phyloP scores from a whole-genome alignment of 2,329 filamentous ascomycete genomes.

The Aureobasidium lini region DNA sequence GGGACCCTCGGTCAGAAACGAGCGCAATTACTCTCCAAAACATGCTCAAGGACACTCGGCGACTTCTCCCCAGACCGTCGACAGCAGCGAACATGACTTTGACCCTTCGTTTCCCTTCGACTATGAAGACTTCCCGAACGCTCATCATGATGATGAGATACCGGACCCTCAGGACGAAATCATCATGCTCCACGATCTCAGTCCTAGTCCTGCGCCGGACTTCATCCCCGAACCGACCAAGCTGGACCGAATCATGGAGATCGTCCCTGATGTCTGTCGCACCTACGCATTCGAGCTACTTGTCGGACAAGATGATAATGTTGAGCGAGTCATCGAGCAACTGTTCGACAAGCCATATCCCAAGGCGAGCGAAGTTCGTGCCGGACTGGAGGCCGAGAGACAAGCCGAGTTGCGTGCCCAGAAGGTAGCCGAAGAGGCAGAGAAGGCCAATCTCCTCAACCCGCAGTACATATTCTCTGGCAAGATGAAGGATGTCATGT shows the following conservation, averaged over 20 bases:
- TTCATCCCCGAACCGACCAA: neutral
- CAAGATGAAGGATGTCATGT: conserved; percentile 17
- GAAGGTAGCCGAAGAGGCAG: conserved; percentile 19
- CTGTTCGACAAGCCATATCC: conserved; percentile 22
- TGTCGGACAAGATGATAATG: conserved; percentile 14
- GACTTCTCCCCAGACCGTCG: neutral
- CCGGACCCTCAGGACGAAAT: neutral
- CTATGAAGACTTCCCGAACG: neutral
- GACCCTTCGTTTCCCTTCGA: neutral
- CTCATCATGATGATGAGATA: neutral
- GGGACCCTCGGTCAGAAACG: neutral
- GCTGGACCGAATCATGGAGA: conserved; percentile 17
- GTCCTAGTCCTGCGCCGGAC: neutral
- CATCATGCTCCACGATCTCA: neutral
- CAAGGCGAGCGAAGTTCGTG: neutral
- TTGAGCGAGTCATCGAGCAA: conserved; percentile 21
- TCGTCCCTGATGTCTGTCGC: conserved; percentile 29
- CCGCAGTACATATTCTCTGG: conserved; percentile 9
- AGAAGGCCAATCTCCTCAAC: conserved; percentile 14
- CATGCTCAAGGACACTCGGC: neutral
- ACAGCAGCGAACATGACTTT: neutral
- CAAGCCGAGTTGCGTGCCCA: conserved; percentile 21
- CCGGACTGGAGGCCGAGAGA: conserved; percentile 23
- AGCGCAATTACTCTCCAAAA: too few relatives aligned
- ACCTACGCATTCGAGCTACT: conserved; percentile 25